Evolutionary conservation across 306 rosid species (phyloP).

Genomic region (Quillaja saponaria): DNA sequence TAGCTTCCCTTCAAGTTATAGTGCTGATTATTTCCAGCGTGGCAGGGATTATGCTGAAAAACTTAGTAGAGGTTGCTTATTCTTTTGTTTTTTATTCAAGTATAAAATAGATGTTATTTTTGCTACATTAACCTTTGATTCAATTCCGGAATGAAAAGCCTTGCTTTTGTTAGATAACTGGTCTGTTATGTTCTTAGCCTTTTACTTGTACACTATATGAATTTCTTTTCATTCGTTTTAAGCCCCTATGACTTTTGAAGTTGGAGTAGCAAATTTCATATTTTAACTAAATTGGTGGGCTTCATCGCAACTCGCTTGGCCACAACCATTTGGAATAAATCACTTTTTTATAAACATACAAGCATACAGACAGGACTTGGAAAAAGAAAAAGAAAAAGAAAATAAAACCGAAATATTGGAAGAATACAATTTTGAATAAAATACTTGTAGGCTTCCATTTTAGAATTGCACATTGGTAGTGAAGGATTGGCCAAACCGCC

Average conservation of each 20-base stretch:
- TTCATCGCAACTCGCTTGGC: constrained; percentile 31
- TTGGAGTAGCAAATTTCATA: no score
- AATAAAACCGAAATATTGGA: background rate
- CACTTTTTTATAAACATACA: background rate
- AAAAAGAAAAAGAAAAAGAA: background rate
- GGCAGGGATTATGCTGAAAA: constrained; percentile 99
- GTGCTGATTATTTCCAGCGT: constrained; percentile 98
- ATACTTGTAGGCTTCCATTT: background rate
- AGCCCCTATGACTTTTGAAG: no score
- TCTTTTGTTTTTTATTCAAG: constrained; percentile 6
- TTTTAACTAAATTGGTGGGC: constrained; percentile 19
- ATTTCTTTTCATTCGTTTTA: no score
- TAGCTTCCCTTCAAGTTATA: constrained; percentile 89
- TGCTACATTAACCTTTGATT: constrained; percentile 21
- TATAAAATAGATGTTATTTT: constrained; percentile 4
- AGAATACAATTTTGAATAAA: background rate
- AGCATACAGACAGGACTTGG: background rate
- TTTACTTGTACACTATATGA: no score
- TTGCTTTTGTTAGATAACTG: background rate
- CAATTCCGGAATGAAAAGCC: constrained; percentile 12
- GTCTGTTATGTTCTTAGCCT: constrained; percentile 2
- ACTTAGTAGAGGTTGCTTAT: constrained; percentile 77
- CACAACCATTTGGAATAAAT: constrained; percentile 24
- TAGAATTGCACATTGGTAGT: constrained; percentile 16
- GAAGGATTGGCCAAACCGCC: constrained; percentile 63